phyloP scores from a whole-genome alignment of 441 rosid genomes.

The Corymbia citriodora region DNA sequence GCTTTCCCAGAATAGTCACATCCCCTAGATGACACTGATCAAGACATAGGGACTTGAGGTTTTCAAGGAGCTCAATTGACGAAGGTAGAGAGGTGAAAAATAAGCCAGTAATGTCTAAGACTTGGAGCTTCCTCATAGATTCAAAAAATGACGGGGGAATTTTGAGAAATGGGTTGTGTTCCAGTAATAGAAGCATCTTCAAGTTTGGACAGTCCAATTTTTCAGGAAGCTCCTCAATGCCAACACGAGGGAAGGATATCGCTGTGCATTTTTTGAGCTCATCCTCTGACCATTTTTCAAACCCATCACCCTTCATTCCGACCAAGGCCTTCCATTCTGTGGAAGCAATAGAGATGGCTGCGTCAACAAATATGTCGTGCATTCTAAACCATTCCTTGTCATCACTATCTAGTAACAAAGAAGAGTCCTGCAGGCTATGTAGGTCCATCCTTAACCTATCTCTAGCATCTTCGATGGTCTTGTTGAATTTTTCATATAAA shows the following conservation, averaged over 20 bases:
- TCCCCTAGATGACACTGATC: fast-evolving
- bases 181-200: fast-evolving
- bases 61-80: not conserved
- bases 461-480: fast-evolving
- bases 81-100: not conserved
- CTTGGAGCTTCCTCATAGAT: not conserved
- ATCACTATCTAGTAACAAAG: not conserved
- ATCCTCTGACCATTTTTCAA: not conserved
- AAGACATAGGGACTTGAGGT: not conserved
- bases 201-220: not conserved
- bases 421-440: not conserved
- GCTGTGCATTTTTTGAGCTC: not conserved
- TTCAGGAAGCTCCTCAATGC: not conserved
- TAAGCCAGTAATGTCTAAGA: not conserved
- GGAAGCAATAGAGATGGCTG: not conserved
- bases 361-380: not conserved
- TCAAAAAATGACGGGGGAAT: not conserved
- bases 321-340: not conserved
- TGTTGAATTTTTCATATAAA: fast-evolving
- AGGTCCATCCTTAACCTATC: not conserved
- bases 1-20: too few relatives aligned
- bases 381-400: too few relatives aligned
- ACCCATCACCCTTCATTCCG: fast-evolving
- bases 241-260: fast-evolving
- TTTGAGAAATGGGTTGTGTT: fast-evolving